Base-by-base conservation (phyloP, 148 eudicot species). In the Vaccinium corymbosum region DNA sequence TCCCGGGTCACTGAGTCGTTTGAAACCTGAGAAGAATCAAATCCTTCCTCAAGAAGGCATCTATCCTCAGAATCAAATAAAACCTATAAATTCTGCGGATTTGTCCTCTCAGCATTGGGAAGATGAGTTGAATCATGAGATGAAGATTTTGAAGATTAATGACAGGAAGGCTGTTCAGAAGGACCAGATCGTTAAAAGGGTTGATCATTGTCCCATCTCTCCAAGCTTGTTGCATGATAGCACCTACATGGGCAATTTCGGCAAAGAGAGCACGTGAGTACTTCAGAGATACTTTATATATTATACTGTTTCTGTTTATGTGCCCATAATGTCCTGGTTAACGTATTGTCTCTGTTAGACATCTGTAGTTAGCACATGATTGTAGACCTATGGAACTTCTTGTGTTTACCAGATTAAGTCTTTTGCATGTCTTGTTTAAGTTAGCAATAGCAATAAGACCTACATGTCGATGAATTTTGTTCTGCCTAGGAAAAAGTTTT, bases 221-320 rank as follows among this genome's bases (percentile, higher is more conserved):
- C 99, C 98, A 16, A 97, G 99, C 87, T 89, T 93, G 89, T 86
- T 97, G 85, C 99, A 97, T 86, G 90, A 91, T 84, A 91, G 89
- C 84, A 92, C 85, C 82, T 90, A 84, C 76, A 82, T 86, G 3
- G 84, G 89, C 83, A 90, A 86, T 86, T 88, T 89, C 85, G 89
- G 84, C 91, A 92, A 92, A 89, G 98, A 94, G 74, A 89, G 83
- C 89, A 89, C 83, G 98, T 95, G 80, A 92, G 97, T 90, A 52
- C 62, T 35, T 66, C 20, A 2, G 46, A 42, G 46, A 25, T 22
- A 25, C 38, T 53, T 13, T 35, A 27, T 72, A 4, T 53, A 22
- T 35, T 50, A 10, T 20, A 38, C 32, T 61, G 42, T 83, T 29
- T 57, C 32, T 11, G 5, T 3, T 8, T 59, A 7, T 53, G 11